Evolutionary conservation across 1,284 basidiomycete genomes (phyloP), one percentile per base, ranked within the genome.

Genomic region (Dichomitus squalens): DNA sequence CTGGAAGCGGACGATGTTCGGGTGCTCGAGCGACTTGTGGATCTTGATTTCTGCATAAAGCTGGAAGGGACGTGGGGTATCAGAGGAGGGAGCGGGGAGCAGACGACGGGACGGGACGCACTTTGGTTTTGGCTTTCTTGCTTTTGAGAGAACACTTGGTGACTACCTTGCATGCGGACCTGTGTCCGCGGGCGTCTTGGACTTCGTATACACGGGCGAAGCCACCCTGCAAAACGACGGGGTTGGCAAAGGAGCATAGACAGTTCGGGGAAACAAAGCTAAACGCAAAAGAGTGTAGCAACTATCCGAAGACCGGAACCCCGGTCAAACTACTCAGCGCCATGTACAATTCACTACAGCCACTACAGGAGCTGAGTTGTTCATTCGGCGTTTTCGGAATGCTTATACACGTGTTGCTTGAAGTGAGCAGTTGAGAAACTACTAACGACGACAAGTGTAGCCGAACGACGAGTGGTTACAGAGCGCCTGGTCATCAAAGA

Each of bases 31-130:
- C 20, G 94, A 90, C 60, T 90, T 87, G 75, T 99, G 96, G 55
- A 99, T 95, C 81, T 97, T 98, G 73, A 99, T 98, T 82, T 99
- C 96, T 59, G 96, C 96, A 68, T 96, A 98, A 58, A 98, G 85
- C 95, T 91, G 34, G 25, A 43, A 3, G 14, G 55, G 5, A 12
- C 7, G 18, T 25, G 18, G 33, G 20, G 47, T 8, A n/a, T 49
- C 8, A 36, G 12, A 21, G 25, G 6, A 1, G 16, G 23, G 27
- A 18, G 2, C 1, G 16, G 38, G 33, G 47, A 12, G 11, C 29
- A n/a, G 47, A 21, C 29, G 20, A 11, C 31, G 43, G 8, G 27
- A 51, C 21, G n/a, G 34, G 20, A 35, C 55, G 21, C 52, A 91
- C 93, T 82, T 95, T 95, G 18, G 93, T 96, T 74, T 94, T 95